Percentiles rank a stretch among this genome's conserved stretches.
Conservation (phyloP, 2,329 filamentous ascomycete genomes). For the Monilinia fructicola region DNA sequence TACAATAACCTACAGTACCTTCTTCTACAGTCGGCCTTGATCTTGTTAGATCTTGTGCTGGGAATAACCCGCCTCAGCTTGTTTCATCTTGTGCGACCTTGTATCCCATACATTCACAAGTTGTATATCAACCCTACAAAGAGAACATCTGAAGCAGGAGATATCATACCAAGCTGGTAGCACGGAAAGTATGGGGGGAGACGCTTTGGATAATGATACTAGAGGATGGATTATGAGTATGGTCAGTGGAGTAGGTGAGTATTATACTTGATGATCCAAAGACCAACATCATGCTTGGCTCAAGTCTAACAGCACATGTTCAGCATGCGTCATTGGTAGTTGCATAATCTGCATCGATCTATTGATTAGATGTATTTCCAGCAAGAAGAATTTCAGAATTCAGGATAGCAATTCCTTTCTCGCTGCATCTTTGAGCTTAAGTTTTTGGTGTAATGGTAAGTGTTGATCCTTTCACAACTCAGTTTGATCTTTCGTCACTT, state of each 20-base stretch:
- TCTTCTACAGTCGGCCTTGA: neutral
- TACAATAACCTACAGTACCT: neutral
- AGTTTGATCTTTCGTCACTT: too few relatives aligned
- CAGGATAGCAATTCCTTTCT: slow-evolving; percentile 87
- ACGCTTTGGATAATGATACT: slow-evolving; percentile 68
- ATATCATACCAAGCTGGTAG: neutral
- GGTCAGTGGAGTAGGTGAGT: slow-evolving; percentile 71
- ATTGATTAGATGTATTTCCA: slow-evolving; percentile 69
- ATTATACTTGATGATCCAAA: slow-evolving; percentile 14
- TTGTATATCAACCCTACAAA: neutral
- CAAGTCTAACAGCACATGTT: slow-evolving; percentile 1
- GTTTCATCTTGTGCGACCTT: neutral
- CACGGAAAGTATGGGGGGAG: slow-evolving; percentile 28
- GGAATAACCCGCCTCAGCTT: too few relatives aligned
- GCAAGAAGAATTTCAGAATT: slow-evolving; percentile 77
- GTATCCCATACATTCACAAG: neutral
- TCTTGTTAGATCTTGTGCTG: neutral
- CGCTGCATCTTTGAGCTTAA: slow-evolving; percentile 83
- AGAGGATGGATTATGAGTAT: slow-evolving; percentile 91
- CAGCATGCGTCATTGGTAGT: slow-evolving; percentile 70
- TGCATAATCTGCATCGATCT: slow-evolving; percentile 85
- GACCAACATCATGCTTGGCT: neutral
- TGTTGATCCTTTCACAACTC: slow-evolving; percentile 36
- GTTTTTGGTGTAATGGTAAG: slow-evolving; percentile 95
- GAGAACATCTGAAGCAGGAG: neutral